phyloP scores from a whole-genome alignment of 495 filamentous ascomycete genomes.

The Niebla homalea region DNA sequence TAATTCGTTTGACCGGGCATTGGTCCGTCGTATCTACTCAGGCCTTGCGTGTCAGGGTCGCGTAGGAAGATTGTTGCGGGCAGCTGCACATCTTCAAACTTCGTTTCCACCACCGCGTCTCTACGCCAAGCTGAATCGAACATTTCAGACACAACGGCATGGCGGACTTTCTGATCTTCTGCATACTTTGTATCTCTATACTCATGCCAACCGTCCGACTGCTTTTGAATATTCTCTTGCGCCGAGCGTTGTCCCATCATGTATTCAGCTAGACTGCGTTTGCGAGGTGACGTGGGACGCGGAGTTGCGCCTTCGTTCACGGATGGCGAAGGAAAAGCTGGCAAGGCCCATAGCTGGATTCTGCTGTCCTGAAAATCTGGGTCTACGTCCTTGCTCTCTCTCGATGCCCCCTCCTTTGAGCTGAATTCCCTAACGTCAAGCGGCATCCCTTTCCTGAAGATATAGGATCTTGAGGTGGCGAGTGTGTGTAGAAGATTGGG shows the following conservation, averaged over 20 bases:
- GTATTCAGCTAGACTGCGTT: constrained; percentile 50
- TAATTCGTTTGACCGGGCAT: constrained; percentile 34
- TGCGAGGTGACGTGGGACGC: constrained; percentile 32
- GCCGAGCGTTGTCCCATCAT: constrained; percentile 19
- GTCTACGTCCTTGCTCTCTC: constrained; percentile 16
- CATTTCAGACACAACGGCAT: constrained; percentile 60
- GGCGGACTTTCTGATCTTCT: constrained; percentile 36
- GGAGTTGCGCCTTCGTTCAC: not conserved
- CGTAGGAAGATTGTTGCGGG: constrained; percentile 59
- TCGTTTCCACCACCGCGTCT: constrained; percentile 52
- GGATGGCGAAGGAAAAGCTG: constrained; percentile 29
- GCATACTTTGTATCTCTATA: constrained; percentile 17
- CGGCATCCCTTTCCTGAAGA: constrained; percentile 76
- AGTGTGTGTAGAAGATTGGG: constrained; percentile 65
- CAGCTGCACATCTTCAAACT: constrained; percentile 48
- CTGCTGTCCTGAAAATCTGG: constrained; percentile 64
- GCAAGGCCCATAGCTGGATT: constrained; percentile 72
- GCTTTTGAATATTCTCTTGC: constrained; percentile 8
- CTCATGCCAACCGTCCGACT: not conserved
- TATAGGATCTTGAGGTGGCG: constrained; percentile 69
- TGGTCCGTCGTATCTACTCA: constrained; percentile 56
- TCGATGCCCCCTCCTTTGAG: constrained; percentile 23
- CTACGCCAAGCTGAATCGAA: constrained; percentile 65
- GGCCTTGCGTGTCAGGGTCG: constrained; percentile 45
- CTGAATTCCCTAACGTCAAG: constrained; percentile 47